Evolutionary conservation across 441 rosid genomes (phyloP), one percentile per base, ranked within the genome.

Genomic region (Erodium trifolium): DNA sequence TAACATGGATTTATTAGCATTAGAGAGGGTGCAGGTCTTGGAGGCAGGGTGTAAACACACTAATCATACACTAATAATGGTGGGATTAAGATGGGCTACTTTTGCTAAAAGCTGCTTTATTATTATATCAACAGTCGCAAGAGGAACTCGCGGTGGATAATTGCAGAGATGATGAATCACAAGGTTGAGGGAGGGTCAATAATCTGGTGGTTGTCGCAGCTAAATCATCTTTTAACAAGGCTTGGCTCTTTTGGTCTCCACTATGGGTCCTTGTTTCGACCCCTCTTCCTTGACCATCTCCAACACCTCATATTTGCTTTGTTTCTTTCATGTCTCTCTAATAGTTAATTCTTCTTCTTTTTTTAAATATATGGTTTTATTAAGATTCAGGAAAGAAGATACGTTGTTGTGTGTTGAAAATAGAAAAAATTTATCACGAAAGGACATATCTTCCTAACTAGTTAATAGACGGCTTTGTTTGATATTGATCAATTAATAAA

Each of bases 141-240:
- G 57, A 49, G 57, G 57, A n/a, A 49, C 57, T 49, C 57, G 17
- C 57, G 57, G 57, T 49, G 57, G 11, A 49, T 49, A 49, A 49
- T 49, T 49, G 16, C 2, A 49, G 16, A 49, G 17, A 14, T 12
- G 57, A 49, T 39, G 45, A 39, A 39, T 39, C 9, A 39, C 6
- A 8, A 12, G 13, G 2, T 47, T 23, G 27, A 3, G 13, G 13
- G 13, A 47, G 57, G 57, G 14, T 49, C 57, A 49, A 12, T 12
- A 49, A 49, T 49, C 57, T 2, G 57, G 57, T 49, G 57, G 57
- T 49, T 49, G 57, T 49, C 16, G 57, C 16, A 13, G 57, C 14
- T 49, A 49, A 49, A 49, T 49, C 57, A 49, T 49, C 57, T 49
- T 49, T 49, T 23, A 47, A 47, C 55, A 47, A 47, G 55, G 55